Evolutionary conservation across 2,329 filamentous ascomycete genomes (phyloP), one percentile per base, ranked within the genome.

Genomic region (Paraphoma sp.): DNA sequence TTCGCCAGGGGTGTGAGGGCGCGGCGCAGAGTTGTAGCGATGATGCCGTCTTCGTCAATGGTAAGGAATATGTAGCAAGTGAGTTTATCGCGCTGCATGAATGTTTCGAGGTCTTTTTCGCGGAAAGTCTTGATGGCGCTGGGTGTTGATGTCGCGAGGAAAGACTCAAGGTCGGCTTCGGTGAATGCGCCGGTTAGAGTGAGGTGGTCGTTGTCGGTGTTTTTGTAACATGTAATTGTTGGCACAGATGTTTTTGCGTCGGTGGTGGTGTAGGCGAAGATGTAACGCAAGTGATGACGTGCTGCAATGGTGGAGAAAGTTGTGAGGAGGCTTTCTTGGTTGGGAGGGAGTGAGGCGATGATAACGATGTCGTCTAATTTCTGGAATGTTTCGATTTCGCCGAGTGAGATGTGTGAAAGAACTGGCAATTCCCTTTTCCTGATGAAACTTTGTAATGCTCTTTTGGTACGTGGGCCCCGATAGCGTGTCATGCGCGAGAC

Each of bases 31-130:
- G n/a, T n/a, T 2, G 18, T 50, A 65, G 12, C 0, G 12, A 12
- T 2, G 18, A 50, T n/a, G 48, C 43, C 6, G 58, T 45, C 10
- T 54, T 23, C 45, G 2, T 59, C 50, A 1, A 46, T 55, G 6
- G 51, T 10, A 12, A 46, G 48, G 59, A 69, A 69, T 43, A 68
- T 56, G 54, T 69, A 69, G 17, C 54, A 47, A 4, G 62, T 56
- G 16, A 69, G 59, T 59, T 68, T 69, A 23, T 47, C 56, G 17
- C 49, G 54, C 62, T 70, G 49, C 63, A 68, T 62, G 40, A 60
- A 70, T 11, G 40, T 31, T 11, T 65, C 63, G 12, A 67, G 57
- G n/a, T 56, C 57, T 29, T 57, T 59, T 46, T 69, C 64, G 6
- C 42, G 54, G 30, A 67, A 60, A 9, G 56, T 50, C 3, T 49